Evolutionary conservation across 495 filamentous ascomycete genomes (phyloP), one percentile per base, ranked within the genome.

Genomic region (Massariosphaeria phaeospora): DNA sequence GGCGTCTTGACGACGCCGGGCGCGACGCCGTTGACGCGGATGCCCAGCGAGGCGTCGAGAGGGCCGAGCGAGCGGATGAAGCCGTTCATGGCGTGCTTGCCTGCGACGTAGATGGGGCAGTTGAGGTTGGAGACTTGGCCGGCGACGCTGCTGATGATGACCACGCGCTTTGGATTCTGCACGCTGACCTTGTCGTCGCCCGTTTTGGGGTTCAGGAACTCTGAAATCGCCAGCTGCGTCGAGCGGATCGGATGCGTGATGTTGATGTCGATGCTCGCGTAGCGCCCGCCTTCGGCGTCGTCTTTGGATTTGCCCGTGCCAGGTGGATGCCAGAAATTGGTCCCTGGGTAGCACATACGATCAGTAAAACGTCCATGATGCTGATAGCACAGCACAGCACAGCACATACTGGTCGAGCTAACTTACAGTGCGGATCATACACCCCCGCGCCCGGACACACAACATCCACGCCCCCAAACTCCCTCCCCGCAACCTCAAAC

Each of bases 371-470:
- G n/a, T n/a, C n/a, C n/a, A n/a, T n/a, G n/a, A n/a, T n/a, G n/a
- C n/a, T n/a, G n/a, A n/a, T n/a, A n/a, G n/a, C n/a, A n/a, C n/a
- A n/a, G n/a, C n/a, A n/a, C n/a, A n/a, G n/a, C n/a, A n/a, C n/a
- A n/a, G n/a, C n/a, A n/a, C n/a, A n/a, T n/a, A n/a, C n/a, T n/a
- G n/a, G n/a, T n/a, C 8, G 8, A 33, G 8, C 30, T 8, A 33
- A 33, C 30, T 33, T n/a, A 33, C 78, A 86, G 58, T 77, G 71
- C 67, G 82, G 83, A 59, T 87, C 84, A 66, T 73, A 86, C 48
- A 86, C 68, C 11, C 84, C 84, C n/a, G 84, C 84, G 9, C 84
- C 83, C 3, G 83, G 81, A 60, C 79, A 82, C 36, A 86, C 80
- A 48, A 87, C 79, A 58, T 86, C 83, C 8, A 80, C 64, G 15